A percentile compares a stretch with the other conserved stretches of the same genome.
Evolutionary conservation across 1,284 basidiomycete species (phyloP).

Genomic region (Papiliotrema terrestris): DNA sequence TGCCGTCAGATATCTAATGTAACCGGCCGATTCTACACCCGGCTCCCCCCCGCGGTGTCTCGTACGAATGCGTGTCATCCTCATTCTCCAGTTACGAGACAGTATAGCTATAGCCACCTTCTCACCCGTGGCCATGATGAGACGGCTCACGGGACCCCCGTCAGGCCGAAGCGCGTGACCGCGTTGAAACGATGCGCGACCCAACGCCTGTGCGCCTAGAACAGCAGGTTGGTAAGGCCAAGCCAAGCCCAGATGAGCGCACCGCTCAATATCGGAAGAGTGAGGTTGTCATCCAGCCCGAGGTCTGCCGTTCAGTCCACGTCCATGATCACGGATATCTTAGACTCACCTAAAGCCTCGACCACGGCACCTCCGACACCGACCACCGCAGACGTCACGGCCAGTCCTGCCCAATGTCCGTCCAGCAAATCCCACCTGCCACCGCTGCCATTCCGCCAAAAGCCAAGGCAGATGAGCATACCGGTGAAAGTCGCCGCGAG

Average conservation of each 20-base stretch:
- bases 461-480: slow-evolving; percentile 65
- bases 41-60: no score
- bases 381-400: slow-evolving; percentile 60
- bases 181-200: no score
- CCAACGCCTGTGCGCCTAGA: no score
- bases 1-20: no score
- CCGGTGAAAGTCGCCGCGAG: slow-evolving; percentile 77
- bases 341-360: slow-evolving; percentile 71
- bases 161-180: no score
- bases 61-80: no score
- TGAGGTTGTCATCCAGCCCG: slow-evolving; percentile 89
- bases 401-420: slow-evolving; percentile 51
- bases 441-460: slow-evolving; percentile 64
- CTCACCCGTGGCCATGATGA: no score
- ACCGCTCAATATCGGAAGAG: slow-evolving; percentile 85
- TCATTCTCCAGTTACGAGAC: no score
- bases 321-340: not conserved
- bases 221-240: slow-evolving; percentile 30
- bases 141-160: no score
- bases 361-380: slow-evolving; percentile 77
- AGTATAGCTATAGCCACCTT: no score
- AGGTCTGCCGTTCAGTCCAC: slow-evolving; percentile 59
- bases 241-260: slow-evolving; percentile 64
- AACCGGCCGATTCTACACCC: no score
- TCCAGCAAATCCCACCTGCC: slow-evolving; percentile 53